A percentile compares a stretch with the other conserved stretches of the same genome.
phyloP scores from a whole-genome alignment of 148 eudicot species.

The Dianthus caryophyllus region DNA sequence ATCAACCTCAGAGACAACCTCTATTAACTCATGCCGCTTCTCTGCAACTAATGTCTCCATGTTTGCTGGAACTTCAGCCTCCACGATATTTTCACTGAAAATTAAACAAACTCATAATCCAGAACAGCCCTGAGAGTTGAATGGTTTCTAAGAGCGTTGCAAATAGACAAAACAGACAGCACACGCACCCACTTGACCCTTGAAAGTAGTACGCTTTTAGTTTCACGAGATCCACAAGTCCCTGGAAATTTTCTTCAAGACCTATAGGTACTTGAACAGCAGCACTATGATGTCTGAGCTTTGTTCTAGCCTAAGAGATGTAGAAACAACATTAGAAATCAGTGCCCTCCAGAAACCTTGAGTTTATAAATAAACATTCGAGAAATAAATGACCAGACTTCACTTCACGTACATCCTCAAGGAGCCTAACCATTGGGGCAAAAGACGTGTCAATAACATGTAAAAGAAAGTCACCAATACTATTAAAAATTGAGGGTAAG shows the following conservation, averaged over 20 bases:
- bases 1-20: slow-evolving; percentile 94
- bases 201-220: slow-evolving; percentile 73
- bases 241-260: slow-evolving; percentile 86
- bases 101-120: slow-evolving; percentile 9
- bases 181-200: slow-evolving; percentile 82
- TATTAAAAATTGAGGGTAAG: background rate
- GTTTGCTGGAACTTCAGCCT: slow-evolving; percentile 62
- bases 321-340: slow-evolving; percentile 5
- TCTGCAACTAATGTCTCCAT: slow-evolving; percentile 65
- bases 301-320: slow-evolving; percentile 59
- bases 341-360: slow-evolving; percentile 5
- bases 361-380: background rate
- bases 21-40: slow-evolving; percentile 83
- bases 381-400: background rate
- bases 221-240: slow-evolving; percentile 86
- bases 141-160: background rate
- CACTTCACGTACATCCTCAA: background rate
- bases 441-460: background rate
- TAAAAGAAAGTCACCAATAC: background rate
- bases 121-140: background rate
- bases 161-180: slow-evolving; percentile 17
- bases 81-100: slow-evolving; percentile 60
- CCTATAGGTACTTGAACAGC: slow-evolving; percentile 97
- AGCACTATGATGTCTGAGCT: slow-evolving; percentile 95
- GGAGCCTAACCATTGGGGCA: background rate